Conservation (phyloP, 768 basidiomycete genomes). For the Pisolithus albus region DNA sequence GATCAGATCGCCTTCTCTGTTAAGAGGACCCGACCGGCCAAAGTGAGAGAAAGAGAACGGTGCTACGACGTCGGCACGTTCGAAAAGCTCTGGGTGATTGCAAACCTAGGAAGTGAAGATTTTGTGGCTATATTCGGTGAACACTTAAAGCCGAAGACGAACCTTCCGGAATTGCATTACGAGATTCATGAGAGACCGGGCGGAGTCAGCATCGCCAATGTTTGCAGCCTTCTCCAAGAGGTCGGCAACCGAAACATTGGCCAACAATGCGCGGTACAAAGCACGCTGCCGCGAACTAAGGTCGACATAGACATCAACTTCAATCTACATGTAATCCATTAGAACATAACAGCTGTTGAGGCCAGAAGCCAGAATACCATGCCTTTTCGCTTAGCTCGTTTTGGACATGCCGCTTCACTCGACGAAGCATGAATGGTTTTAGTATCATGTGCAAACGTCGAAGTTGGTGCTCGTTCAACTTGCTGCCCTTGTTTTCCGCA, state of each 20-base stretch:
- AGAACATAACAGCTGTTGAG: slow-evolving; percentile 68
- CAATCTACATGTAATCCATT: slow-evolving; percentile 78
- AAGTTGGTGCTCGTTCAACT: slow-evolving; percentile 91
- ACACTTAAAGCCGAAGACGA: slow-evolving; percentile 3
- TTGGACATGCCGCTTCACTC: slow-evolving; percentile 98
- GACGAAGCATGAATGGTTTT: slow-evolving; percentile 97
- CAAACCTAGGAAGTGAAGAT: slow-evolving; percentile 55
- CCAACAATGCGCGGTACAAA: slow-evolving; percentile 82
- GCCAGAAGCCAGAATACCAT: slow-evolving; percentile 7
- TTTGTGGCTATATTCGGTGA: slow-evolving; percentile 1
- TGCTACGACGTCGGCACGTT: slow-evolving; percentile 90
- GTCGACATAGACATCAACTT: slow-evolving; percentile 91
- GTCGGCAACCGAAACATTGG: slow-evolving; percentile 92
- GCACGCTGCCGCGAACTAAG: slow-evolving; percentile 87
- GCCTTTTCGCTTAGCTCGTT: slow-evolving; percentile 99
- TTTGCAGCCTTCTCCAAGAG: slow-evolving; percentile 89
- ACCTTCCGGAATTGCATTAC: slow-evolving; percentile 99
- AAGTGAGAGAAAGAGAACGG: slow-evolving; percentile 87
- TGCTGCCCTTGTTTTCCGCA: slow-evolving; percentile 83
- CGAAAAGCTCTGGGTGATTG: slow-evolving; percentile 97
- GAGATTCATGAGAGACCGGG: slow-evolving; percentile 94
- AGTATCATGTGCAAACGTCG: slow-evolving; percentile 96
- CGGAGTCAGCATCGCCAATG: slow-evolving; percentile 84
- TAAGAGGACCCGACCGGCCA: slow-evolving; percentile 73
- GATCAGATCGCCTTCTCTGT: slow-evolving; percentile 82